Evolutionary conservation across 2,329 filamentous ascomycete species (phyloP).

Genomic region (Penicillium sp.): DNA sequence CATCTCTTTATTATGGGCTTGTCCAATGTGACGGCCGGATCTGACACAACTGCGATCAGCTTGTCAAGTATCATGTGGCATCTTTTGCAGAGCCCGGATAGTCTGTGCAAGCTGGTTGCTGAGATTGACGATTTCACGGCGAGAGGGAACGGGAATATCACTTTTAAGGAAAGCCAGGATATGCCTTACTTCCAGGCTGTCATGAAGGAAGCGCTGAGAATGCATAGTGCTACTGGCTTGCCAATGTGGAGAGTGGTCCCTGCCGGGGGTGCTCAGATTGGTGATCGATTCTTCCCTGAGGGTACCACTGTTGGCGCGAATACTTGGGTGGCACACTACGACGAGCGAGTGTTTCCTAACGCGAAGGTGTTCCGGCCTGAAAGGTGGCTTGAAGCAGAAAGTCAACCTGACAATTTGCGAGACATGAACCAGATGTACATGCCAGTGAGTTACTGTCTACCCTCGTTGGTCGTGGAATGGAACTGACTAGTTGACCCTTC

Average conservation of each 20-base stretch:
- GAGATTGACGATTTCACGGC: slow-evolving; percentile 38
- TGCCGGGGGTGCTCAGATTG: slow-evolving; percentile 46
- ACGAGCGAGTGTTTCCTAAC: slow-evolving; percentile 48
- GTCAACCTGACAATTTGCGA: slow-evolving; percentile 32
- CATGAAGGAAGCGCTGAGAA: slow-evolving; percentile 56
- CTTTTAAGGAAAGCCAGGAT: slow-evolving; percentile 44
- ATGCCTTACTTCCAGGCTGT: slow-evolving; percentile 57
- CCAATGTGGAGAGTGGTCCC: slow-evolving; percentile 55
- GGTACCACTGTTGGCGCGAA: slow-evolving; percentile 50
- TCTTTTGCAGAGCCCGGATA: slow-evolving; percentile 41
- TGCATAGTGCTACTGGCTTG: slow-evolving; percentile 54
- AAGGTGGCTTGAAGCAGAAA: slow-evolving; percentile 47
- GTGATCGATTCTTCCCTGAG: slow-evolving; percentile 44
- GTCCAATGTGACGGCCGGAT: slow-evolving; percentile 40
- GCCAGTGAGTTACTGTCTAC: slow-evolving; percentile 33
- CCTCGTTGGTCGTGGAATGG: no score
- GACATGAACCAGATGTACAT: slow-evolving; percentile 44
- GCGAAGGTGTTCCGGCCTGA: slow-evolving; percentile 50
- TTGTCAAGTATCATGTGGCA: slow-evolving; percentile 51
- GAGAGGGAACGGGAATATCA: slow-evolving; percentile 31
- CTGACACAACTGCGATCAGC: slow-evolving; percentile 53
- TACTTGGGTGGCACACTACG: slow-evolving; percentile 48
- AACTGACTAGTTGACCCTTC: background rate
- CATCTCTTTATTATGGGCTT: slow-evolving; percentile 44
- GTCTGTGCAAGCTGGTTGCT: slow-evolving; percentile 28